Conservation (phyloP, 2,329 filamentous ascomycete species). For the Aspergillus ibericus region DNA sequence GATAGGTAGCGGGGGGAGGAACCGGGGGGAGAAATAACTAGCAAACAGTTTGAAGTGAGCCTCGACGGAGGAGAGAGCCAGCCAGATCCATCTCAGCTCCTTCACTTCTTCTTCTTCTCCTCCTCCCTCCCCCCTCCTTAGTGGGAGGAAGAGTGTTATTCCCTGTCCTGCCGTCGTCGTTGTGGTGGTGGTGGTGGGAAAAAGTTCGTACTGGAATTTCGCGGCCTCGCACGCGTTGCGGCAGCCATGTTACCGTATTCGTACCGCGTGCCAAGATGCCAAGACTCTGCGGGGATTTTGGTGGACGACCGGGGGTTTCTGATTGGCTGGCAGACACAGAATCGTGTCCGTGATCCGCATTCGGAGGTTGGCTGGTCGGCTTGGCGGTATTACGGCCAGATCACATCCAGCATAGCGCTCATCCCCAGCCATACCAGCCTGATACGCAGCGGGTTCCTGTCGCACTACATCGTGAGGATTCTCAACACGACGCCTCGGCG, state of each 20-base stretch:
- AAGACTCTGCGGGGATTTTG: conserved; percentile 21
- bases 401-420: neutral
- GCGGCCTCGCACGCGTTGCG: neutral
- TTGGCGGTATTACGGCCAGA: conserved; percentile 19
- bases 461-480: too few relatives aligned
- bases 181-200: neutral
- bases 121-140: neutral
- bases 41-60: too few relatives aligned
- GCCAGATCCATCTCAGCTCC: neutral
- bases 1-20: too few relatives aligned
- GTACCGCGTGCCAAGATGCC: conserved; percentile 22
- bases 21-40: too few relatives aligned
- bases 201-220: neutral
- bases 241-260: conserved; percentile 10
- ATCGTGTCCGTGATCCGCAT: conserved; percentile 19
- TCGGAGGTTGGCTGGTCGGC: conserved; percentile 18
- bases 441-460: neutral
- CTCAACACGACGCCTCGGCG: too few relatives aligned
- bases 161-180: neutral
- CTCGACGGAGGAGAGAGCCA: neutral
- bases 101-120: neutral
- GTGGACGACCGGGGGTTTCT: neutral
- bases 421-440: neutral
- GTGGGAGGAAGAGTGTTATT: neutral
- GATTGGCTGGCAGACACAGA: conserved; percentile 11